These are phyloP conservation scores for Jatropha podagrica DNA, from an alignment of 441 rosid genomes.

Conservation along the genomic window DNA sequence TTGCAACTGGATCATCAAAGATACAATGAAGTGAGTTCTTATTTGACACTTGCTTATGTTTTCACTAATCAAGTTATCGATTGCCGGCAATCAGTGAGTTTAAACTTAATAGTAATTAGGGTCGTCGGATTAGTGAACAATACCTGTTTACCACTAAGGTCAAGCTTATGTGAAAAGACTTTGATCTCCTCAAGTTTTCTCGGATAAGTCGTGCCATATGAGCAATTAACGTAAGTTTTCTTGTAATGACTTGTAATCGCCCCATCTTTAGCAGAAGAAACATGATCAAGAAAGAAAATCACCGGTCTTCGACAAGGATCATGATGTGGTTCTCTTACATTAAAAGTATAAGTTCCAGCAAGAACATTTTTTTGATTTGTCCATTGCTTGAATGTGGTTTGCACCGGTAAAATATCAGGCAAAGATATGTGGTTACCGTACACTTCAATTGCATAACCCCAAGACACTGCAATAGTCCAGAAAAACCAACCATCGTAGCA, in stretches of 20 bases:
- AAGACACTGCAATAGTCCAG: slow-evolving; percentile 85
- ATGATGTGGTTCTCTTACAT: slow-evolving; percentile 44
- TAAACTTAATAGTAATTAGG: too few species aligned
- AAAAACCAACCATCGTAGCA: slow-evolving; percentile 82
- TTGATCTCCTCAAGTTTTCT: slow-evolving; percentile 60
- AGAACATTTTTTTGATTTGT: slow-evolving; percentile 27
- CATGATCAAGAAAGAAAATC: slow-evolving; percentile 56
- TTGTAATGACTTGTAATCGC: slow-evolving; percentile 43
- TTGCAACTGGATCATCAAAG: slow-evolving; percentile 45
- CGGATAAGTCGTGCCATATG: slow-evolving; percentile 44
- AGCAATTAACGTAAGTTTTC: slow-evolving; percentile 51
- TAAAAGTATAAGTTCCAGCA: slow-evolving; percentile 50
- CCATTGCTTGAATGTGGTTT: slow-evolving; percentile 74
- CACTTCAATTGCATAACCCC: slow-evolving; percentile 94
- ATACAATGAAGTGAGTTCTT: neutral
- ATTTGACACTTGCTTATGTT: neutral
- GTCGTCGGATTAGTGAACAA: too few species aligned
- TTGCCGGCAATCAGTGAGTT: too few species aligned
- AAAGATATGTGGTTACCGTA: slow-evolving; percentile 40
- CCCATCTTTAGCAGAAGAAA: slow-evolving; percentile 28
- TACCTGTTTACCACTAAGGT: slow-evolving; percentile 63
- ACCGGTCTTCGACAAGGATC: slow-evolving; percentile 78
- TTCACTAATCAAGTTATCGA: too few species aligned
- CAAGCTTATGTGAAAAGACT: slow-evolving; percentile 59
- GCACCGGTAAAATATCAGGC: slow-evolving; percentile 53